These are phyloP conservation scores for Collybia sordida DNA, from an alignment of 768 basidiomycete genomes.

Conservation along the genomic window DNA sequence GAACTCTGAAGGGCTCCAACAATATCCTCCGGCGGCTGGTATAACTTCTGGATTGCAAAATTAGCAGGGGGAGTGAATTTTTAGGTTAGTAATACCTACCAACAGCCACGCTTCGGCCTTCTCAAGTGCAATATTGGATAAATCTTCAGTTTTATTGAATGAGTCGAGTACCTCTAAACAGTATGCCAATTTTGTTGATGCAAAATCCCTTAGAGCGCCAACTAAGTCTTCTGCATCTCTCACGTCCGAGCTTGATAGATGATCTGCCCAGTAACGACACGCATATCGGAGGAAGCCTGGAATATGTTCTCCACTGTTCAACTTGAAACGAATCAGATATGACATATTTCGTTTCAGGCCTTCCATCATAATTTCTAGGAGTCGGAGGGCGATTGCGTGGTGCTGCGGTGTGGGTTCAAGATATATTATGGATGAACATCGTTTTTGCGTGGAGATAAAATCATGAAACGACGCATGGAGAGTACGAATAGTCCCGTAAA, in stretches of 20 bases:
- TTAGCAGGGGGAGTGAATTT: background rate
- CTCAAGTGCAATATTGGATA: conserved; percentile 1
- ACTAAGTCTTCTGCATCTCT: conserved; percentile 7
- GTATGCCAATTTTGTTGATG: conserved; percentile 9
- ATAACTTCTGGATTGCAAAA: background rate
- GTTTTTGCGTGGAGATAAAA: conserved; percentile 8
- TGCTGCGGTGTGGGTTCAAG: conserved; percentile 14
- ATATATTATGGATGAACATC: conserved; percentile 13
- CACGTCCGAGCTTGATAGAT: conserved; percentile 7
- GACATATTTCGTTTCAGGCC: conserved; percentile 14
- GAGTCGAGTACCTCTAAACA: conserved; percentile 15
- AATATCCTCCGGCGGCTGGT: conserved; percentile 1
- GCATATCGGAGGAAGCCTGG: conserved; percentile 13
- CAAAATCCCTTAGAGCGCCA: conserved; percentile 1
- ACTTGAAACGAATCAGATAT: conserved; percentile 14
- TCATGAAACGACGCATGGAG: conserved; percentile 16
- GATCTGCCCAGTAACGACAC: conserved; percentile 15
- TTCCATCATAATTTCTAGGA: conserved; percentile 13
- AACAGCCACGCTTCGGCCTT: conserved; percentile 10
- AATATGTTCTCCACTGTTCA: conserved; percentile 10
- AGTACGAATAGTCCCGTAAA: conserved; percentile 9
- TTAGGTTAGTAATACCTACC: background rate
- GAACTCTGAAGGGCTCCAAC: background rate
- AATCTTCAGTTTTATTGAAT: conserved; percentile 8
- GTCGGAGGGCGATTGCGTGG: conserved; percentile 7